phyloP scores from a whole-genome alignment of 2,329 filamentous ascomycete genomes.

The Ascochyta clinopodiicola region DNA sequence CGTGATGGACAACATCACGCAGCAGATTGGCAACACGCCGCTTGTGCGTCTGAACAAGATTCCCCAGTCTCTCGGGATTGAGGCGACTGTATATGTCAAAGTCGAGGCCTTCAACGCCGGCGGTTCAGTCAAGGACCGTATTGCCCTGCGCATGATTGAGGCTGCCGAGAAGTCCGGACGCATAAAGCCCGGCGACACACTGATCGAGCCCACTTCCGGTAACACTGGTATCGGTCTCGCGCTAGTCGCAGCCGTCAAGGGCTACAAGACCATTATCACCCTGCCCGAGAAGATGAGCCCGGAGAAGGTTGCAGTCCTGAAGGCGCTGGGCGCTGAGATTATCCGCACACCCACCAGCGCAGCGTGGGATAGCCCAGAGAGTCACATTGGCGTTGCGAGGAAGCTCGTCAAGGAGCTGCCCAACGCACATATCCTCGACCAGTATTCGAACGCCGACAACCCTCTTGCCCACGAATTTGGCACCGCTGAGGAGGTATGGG shows the following conservation, averaged over 20 bases:
- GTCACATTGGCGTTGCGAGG: conserved; percentile 92
- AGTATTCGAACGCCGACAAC: conserved; percentile 92
- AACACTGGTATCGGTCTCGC: conserved; percentile 98
- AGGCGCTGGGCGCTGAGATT: conserved; percentile 93
- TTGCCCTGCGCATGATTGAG: conserved; percentile 96
- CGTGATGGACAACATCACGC: conserved; percentile 72
- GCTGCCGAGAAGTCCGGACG: conserved; percentile 88
- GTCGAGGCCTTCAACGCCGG: conserved; percentile 93
- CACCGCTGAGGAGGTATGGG: conserved; percentile 96
- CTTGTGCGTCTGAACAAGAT: conserved; percentile 92
- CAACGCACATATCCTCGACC: conserved; percentile 95
- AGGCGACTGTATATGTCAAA: conserved; percentile 89
- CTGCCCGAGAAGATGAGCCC: conserved; percentile 99
- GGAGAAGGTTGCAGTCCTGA: conserved; percentile 94
- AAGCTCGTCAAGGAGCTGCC: conserved; percentile 93
- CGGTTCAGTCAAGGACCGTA: conserved; percentile 92
- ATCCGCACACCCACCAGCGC: conserved; percentile 97
- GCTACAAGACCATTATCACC: conserved; percentile 98
- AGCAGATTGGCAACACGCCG: conserved; percentile 96
- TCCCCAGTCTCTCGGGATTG: conserved; percentile 86
- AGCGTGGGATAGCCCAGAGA: conserved; percentile 92
- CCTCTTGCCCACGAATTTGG: conserved; percentile 91
- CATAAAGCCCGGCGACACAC: conserved; percentile 94
- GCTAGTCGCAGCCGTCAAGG: conserved; percentile 92
- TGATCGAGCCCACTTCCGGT: conserved; percentile 97